Percentiles rank a stretch among this genome's conserved stretches.
Evolutionary conservation across 2,329 filamentous ascomycete species (phyloP).

Genomic region (Aspergillus sp.): DNA sequence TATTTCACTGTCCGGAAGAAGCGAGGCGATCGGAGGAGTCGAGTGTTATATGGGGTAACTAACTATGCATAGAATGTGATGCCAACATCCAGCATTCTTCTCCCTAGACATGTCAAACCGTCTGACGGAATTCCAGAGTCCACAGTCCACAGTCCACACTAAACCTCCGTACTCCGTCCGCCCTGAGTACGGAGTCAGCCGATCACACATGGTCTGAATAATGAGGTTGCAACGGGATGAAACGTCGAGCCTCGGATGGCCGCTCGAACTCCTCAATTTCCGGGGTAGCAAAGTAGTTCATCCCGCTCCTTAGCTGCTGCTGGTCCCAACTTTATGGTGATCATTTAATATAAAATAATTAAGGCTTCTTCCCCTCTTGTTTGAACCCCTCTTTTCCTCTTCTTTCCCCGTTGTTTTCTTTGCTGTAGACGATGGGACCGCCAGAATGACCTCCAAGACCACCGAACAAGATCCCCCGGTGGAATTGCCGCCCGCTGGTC

Average conservation of each 20-base stretch:
- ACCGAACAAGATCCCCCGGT: not conserved
- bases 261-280: not conserved
- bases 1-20: too few relatives aligned
- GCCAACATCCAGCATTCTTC: too few relatives aligned
- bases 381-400: not conserved
- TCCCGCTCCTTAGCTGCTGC: not conserved
- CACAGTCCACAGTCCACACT: too few relatives aligned
- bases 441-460: not conserved
- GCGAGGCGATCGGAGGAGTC: not conserved
- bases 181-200: too few relatives aligned
- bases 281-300: not conserved
- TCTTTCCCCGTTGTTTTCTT: not conserved
- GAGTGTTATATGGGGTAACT: too few relatives aligned
- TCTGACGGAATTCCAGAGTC: too few relatives aligned
- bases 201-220: not conserved
- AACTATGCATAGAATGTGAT: too few relatives aligned
- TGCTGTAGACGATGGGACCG: not conserved
- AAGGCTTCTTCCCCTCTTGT: constrained; percentile 2
- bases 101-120: not conserved
- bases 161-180: too few relatives aligned
- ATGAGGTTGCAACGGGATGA: not conserved
- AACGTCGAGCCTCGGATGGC: not conserved
- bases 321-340: not conserved
- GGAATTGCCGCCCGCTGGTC: constrained; percentile 19
- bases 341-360: not conserved